Evolutionary conservation across 1,139 yeast species (phyloP), one percentile per base, ranked within the genome.

Genomic region (Kodamaea sp.): DNA sequence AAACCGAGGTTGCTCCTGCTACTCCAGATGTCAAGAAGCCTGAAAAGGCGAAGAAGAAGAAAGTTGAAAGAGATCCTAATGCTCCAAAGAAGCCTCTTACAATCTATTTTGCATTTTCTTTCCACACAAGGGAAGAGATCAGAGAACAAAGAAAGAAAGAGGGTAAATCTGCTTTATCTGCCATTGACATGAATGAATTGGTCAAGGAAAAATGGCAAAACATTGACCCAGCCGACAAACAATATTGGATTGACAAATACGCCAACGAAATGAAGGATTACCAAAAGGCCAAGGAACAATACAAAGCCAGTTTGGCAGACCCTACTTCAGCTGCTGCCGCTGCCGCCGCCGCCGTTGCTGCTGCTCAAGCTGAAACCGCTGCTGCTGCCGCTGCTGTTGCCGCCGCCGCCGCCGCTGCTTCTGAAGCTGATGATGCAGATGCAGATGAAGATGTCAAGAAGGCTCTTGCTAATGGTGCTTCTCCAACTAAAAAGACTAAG

Each of bases 151-250:
- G 94, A 58, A 70, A 66, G 43, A 65, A 69, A 37, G 68, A 72
- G 42, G 82, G 83, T 27, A 70, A 77, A 46, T 75, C 83, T 11
- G 76, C 88, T 6, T 69, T 84, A 48, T 71, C 82, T 22, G 85
- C 90, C 37, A 77, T 79, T 31, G 95, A 86, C 51, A 76, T 87
- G 66, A 85, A 94, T 34, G 81, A 79, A 52, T 81, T 82, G 52
- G 81, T 88, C 50, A 81, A 92, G 39, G 80, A 76, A 52, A 78
- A 81, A 58, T 89, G 96, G 96, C 78, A 79, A 53, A 75, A 70
- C 35, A 67, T 88, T 56, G 57, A 80, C 39, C 84, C 77, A 12
- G 75, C 67, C 26, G 92, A 84, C 55, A 85, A 84, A 62, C 76
- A 73, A 43, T 75, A 77, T 50, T 89, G 94, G 92, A 84, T 82